Base-by-base conservation (phyloP, 805 yeast genomes). In the Teunomyces atbi region DNA sequence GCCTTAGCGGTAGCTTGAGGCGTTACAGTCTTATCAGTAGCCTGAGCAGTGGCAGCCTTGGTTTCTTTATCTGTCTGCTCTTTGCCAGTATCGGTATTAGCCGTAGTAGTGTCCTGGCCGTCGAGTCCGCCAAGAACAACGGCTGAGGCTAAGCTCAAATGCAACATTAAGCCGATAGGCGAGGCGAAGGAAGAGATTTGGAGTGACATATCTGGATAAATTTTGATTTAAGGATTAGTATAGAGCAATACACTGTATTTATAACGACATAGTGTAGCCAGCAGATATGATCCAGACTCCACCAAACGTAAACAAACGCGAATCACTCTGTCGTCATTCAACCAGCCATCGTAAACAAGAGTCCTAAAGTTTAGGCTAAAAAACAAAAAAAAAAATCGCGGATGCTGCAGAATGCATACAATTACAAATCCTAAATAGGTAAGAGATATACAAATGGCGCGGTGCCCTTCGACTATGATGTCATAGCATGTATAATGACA, bases 121-220 rank as follows among this genome's bases (percentile, higher is more conserved):
- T 47, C 61, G 13, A 57, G 48, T 11, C 59, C 52, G 4, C 61
- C 61, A 7, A 49, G 48, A 21, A 46, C 46, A 12, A 37, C 52
- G 11, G 51, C 55, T 0, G 38, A 3, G 12, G 52, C 51, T 15
- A 38, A 27, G 8, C 49, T 48, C 29, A 48, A 43, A 6, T 51
- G 52, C 26, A 47, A 11, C 37, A 51, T 35, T 4, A 43, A 28
- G 12, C 50, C 21, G n/a, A 48, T 16, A 21, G 50, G 42, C 27
- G 29, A 37, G 4, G 29, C 16, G 23, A 27, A 34, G n/a, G 42
- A 30, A 18, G 32, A 35, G 8, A 43, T 18, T 48, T 48, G 56
- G 36, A 52, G 50, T 10, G 59, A 54, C 59, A 56, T 23, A 8
- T 23, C 10, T 7, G 26, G 3, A 23, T 2, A 23, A 6, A 11